A percentile compares a stretch with the other conserved stretches of the same genome.
These are phyloP conservation scores for Plasmodium yoelii DNA, from an alignment of 169 alveolate species.

Conservation along the genomic window DNA sequence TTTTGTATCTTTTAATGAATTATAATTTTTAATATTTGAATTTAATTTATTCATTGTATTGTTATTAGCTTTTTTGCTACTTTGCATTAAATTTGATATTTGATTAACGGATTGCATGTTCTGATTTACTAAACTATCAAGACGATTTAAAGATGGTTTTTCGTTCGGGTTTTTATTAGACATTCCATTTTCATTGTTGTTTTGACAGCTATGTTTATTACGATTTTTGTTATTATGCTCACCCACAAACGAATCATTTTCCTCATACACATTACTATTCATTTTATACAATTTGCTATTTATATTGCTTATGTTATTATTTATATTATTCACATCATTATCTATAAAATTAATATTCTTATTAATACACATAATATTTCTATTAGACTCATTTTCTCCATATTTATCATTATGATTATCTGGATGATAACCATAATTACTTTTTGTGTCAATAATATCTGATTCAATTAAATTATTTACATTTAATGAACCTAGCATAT, in stretches of 20 bases:
- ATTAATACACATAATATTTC: constrained; percentile 23
- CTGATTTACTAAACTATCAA: constrained; percentile 55
- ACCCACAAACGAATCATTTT: neutral
- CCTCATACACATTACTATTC: constrained; percentile 28
- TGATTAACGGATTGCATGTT: constrained; percentile 75
- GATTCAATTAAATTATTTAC: constrained; percentile 74
- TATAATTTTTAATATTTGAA: neutral
- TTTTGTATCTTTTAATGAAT: neutral
- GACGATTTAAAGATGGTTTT: constrained; percentile 20
- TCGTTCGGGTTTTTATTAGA: constrained; percentile 12
- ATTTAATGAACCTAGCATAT: constrained; percentile 44
- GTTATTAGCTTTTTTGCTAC: constrained; percentile 12
- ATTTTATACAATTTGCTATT: constrained; percentile 51
- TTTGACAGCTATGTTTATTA: neutral
- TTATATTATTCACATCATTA: constrained; percentile 70
- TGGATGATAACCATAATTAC: constrained; percentile 28
- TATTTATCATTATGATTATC: constrained; percentile 9
- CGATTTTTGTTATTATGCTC: neutral
- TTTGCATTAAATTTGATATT: constrained; percentile 48
- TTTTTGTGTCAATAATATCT: constrained; percentile 50
- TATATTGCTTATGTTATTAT: constrained; percentile 54
- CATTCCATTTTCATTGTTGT: neutral
- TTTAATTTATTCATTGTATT: constrained; percentile 11
- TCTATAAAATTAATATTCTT: constrained; percentile 63
- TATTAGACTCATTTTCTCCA: constrained; percentile 19